Evolutionary conservation across 2,329 filamentous ascomycete genomes (phyloP).

Genomic region (Neopestalotiopsis clavispora): DNA sequence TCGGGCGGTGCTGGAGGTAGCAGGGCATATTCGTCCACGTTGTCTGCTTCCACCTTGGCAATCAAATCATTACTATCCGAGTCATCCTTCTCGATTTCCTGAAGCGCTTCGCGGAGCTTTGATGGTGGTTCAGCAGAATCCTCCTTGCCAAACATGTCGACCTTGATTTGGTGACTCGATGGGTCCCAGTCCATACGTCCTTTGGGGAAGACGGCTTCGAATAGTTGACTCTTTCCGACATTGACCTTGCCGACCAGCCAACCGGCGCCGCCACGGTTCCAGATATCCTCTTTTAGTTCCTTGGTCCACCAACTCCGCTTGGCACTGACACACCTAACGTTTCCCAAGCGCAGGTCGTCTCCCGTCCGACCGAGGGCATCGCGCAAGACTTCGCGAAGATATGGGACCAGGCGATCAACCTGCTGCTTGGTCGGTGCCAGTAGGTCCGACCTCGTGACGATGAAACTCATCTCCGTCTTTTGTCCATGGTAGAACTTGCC

Average conservation of each 20-base stretch:
- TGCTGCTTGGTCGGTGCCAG: conserved; percentile 83
- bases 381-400: conserved; percentile 77
- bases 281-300: conserved; percentile 84
- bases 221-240: conserved; percentile 93
- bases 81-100: conserved; percentile 1
- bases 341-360: conserved; percentile 79
- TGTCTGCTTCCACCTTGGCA: conserved; percentile 28
- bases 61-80: conserved; percentile 31
- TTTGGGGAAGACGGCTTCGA: conserved; percentile 86
- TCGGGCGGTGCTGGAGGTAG: conserved; percentile 79
- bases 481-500: conserved; percentile 69
- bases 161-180: conserved; percentile 41
- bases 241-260: conserved; percentile 99
- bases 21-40: conserved; percentile 55
- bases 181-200: conserved; percentile 54
- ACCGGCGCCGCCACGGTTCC: conserved; percentile 79
- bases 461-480: conserved; percentile 82
- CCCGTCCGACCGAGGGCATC: conserved; percentile 73
- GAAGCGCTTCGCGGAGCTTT: conserved; percentile 14
- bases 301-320: conserved; percentile 91
- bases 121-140: conserved; percentile 10
- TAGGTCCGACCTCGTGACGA: conserved; percentile 88
- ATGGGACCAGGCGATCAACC: conserved; percentile 86
- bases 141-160: conserved; percentile 35
- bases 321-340: conserved; percentile 84